Base-by-base conservation (phyloP, 495 filamentous ascomycete species). In the Neurospora sp. region DNA sequence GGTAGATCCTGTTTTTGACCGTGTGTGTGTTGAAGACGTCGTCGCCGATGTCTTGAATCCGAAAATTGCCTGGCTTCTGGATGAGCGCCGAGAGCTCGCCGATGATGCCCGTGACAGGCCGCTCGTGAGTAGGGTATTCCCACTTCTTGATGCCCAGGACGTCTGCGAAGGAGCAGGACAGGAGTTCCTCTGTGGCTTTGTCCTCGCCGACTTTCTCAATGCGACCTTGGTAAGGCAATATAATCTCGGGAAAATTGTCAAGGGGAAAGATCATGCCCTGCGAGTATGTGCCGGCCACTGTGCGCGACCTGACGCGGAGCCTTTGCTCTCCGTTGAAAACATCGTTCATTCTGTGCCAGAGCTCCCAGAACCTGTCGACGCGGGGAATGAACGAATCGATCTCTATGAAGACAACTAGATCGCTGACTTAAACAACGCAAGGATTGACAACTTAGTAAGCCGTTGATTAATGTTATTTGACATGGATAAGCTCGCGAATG, bases 371-470 rank as follows among this genome's bases (percentile, higher is more conserved):
- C 7, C 70, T 31, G 48, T 37, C 18, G 5, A 3, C 31, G 1
- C 22, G 68, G 35, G 78, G 78, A 20, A 79, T 39, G 59, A 79
- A 75, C 0, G 59, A 73, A 40, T 79, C 77, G 16, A 79, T 78
- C 46, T 79, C 74, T 59, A 78, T 71, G 31, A 71, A 79, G 18
- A 79, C 68, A 12, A 79, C 76, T 3, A 79, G 37, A n/a, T 76
- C 73, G 20, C 71, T 72, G 1, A 69, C 59, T 72, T 78, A 41
- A n/a, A 8, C 12, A 18, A 5, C 5, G 22, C 27, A 37, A 39
- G 5, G 9, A 27, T 9, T 6, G 14, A 9, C 53, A 61, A 4
- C 5, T 61, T 35, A 35, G 53, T 1, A 3, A 35, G 5, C 14
- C 1, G 6, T 14, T 14, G 35, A 18, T 31, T 7, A 1, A 2